Percentiles rank a stretch among this genome's conserved stretches.
These are phyloP conservation scores for Candida pseudoviswanathii DNA, from an alignment of 1,139 yeast genomes.

Conservation along the genomic window DNA sequence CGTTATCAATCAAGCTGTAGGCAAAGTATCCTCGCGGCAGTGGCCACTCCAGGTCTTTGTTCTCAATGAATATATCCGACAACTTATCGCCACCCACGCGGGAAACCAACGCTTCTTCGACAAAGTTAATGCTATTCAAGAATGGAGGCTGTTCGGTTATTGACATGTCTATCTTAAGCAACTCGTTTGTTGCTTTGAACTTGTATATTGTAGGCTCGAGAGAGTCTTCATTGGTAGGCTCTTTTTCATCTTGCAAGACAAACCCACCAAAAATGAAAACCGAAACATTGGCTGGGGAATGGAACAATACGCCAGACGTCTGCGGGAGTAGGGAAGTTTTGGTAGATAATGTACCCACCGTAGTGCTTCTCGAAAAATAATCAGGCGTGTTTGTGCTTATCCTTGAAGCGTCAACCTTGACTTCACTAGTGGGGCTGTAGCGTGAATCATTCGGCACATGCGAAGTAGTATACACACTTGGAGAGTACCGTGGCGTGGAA, in stretches of 20 bases:
- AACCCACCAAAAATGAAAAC: conserved; percentile 50
- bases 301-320: conserved; percentile 11
- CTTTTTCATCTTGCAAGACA: conserved; percentile 13
- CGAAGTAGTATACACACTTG: neutral
- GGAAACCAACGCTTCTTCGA: conserved; percentile 26
- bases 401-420: neutral
- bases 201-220: conserved; percentile 18
- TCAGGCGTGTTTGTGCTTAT: neutral
- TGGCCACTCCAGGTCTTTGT: conserved; percentile 29
- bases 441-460: neutral
- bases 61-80: conserved; percentile 13
- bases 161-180: conserved; percentile 38
- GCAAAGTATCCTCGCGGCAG: conserved; percentile 48
- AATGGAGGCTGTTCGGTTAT: conserved; percentile 12
- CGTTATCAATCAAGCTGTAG: conserved; percentile 28
- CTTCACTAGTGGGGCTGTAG: neutral
- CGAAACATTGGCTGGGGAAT: conserved; percentile 17
- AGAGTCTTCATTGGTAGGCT: conserved; percentile 5
- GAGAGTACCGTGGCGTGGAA: neutral
- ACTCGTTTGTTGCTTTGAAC: conserved; percentile 38
- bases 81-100: conserved; percentile 13
- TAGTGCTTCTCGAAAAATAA: neutral
- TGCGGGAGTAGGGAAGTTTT: neutral
- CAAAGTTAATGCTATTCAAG: conserved; percentile 17
- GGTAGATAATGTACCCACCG: neutral